phyloP scores from a whole-genome alignment of 202 grass and related monocot genomes.

The Carex arenaria region DNA sequence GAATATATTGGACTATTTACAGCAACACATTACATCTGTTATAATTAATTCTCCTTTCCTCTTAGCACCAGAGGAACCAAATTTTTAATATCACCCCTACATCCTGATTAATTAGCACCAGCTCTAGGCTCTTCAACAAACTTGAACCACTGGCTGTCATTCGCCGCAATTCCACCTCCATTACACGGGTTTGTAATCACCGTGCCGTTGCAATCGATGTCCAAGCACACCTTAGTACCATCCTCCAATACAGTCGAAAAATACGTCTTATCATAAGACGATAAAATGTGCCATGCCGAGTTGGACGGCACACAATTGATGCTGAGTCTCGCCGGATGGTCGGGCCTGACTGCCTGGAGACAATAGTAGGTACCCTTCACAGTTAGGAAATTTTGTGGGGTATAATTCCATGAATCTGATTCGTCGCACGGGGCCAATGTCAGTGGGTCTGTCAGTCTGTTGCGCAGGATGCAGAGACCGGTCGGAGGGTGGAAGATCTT shows the following conservation, averaged over 20 bases:
- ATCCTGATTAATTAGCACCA: neutral
- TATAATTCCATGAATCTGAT: constrained; percentile 29
- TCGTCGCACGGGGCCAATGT: constrained; percentile 18
- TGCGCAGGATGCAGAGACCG: constrained; percentile 24
- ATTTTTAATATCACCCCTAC: neutral
- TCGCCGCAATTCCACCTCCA: neutral
- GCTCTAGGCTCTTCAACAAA: constrained; percentile 1
- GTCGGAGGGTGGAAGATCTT: constrained; percentile 34
- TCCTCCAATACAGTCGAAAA: constrained; percentile 23
- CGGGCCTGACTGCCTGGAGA: constrained; percentile 10
- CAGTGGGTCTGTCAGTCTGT: constrained; percentile 16
- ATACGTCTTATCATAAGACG: constrained; percentile 18
- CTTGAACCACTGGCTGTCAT: constrained; percentile 37
- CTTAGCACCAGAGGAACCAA: neutral
- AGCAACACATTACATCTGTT: neutral
- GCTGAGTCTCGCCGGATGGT: constrained; percentile 20
- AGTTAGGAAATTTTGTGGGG: constrained; percentile 30
- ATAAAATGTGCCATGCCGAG: constrained; percentile 21
- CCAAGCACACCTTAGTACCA: constrained; percentile 31
- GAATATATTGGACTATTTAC: neutral
- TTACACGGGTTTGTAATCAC: constrained; percentile 28
- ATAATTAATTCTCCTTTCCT: neutral
- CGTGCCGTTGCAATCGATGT: constrained; percentile 2
- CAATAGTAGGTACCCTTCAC: constrained; percentile 29
- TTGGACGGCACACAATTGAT: constrained; percentile 23